These are phyloP conservation scores for Tylopilus sp. DNA, from an alignment of 768 basidiomycete genomes.

Conservation along the genomic window DNA sequence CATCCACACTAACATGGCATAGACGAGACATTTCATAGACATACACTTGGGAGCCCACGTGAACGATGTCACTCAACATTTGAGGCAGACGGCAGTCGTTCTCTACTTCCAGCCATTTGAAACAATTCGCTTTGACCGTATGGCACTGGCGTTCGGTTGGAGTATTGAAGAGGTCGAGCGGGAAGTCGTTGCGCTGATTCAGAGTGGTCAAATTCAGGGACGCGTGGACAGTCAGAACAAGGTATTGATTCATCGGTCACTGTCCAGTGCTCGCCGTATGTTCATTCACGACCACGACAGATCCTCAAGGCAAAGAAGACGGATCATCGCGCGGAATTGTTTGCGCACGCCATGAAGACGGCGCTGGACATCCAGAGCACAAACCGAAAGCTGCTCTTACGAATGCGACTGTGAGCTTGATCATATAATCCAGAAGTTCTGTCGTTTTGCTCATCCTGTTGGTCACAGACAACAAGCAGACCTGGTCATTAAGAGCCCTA, in stretches of 20 bases:
- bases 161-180: constrained; percentile 64
- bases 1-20: neutral
- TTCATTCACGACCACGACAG: constrained; percentile 35
- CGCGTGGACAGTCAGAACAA: constrained; percentile 89
- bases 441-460: neutral
- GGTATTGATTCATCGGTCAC: constrained; percentile 36
- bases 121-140: constrained; percentile 76
- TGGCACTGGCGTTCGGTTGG: constrained; percentile 88
- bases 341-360: constrained; percentile 67
- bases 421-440: neutral
- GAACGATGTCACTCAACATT: constrained; percentile 55
- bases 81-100: constrained; percentile 75
- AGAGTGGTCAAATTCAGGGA: constrained; percentile 71
- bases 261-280: neutral
- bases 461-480: constrained; percentile 75
- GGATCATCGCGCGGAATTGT: constrained; percentile 75
- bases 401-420: constrained; percentile 73
- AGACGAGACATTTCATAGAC: constrained; percentile 79
- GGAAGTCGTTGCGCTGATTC: constrained; percentile 76
- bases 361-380: constrained; percentile 68
- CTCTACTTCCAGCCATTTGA: constrained; percentile 91
- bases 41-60: constrained; percentile 75
- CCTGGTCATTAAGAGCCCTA: constrained; percentile 64
- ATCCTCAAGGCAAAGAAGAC: constrained; percentile 77
- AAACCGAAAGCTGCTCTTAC: constrained; percentile 74